Evolutionary conservation across 2,329 filamentous ascomycete genomes (phyloP), one percentile per base, ranked within the genome.

Genomic region (Aspergillus jensenii): DNA sequence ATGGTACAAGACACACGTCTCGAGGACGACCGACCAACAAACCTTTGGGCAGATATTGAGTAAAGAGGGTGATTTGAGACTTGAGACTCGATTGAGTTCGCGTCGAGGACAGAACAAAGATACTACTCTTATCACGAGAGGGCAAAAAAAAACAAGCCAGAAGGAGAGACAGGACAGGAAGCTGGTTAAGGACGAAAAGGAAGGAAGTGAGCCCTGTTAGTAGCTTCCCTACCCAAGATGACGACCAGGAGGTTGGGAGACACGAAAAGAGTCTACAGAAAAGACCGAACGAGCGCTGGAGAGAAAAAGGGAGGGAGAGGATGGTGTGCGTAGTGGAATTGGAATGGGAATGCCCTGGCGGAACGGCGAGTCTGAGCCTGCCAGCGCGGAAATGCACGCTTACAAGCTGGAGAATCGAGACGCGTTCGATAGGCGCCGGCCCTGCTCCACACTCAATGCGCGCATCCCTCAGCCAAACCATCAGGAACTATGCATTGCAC

Each of bases 371-470:
- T 37, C 67, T 68, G 35, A 37, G 35, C 15, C 67, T 68, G 67
- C 68, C 66, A 61, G 70, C 71, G 71, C 70, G 71, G 71, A 73
- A 73, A 72, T 71, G 71, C 71, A 74, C 71, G 71, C 70, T 72
- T 73, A 69, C 70, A 72, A 59, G 55, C 45, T 48, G 27, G 27
- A 48, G 45, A 48, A 35, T 70, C 66, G 69, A 73, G 71, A 74
- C 71, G 71, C 71, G 71, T 74, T 74, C 71, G 65, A 71, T 72
- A 74, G 70, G 65, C 71, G 70, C 70, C 71, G 66, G 65, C 65
- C 63, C 72, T 68, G 62, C 67, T 72, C 68, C 71, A 73, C 69
- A 60, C 58, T 52, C 46, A 59, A 50, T 52, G 61, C 63, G 61
- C 64, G 65, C 65, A 66, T 59, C 50, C 46, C 56, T 50, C 56